phyloP scores from a whole-genome alignment of 495 filamentous ascomycete genomes.

The Xylaria venustula region DNA sequence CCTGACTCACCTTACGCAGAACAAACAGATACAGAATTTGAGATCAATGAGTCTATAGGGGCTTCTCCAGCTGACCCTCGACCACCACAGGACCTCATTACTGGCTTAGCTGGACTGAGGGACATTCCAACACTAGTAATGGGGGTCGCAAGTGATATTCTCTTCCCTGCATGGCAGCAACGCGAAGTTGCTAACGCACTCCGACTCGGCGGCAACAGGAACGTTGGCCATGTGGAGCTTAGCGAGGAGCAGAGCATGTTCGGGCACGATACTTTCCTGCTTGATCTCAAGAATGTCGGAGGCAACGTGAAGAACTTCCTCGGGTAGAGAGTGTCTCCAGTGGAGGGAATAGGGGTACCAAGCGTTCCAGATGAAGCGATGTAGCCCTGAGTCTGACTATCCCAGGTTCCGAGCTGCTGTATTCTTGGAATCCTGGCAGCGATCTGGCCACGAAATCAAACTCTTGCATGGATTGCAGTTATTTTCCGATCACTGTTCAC shows the following conservation, averaged over 20 bases:
- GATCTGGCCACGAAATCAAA: no score
- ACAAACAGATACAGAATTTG: constrained; percentile 48
- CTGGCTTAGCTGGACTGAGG: constrained; percentile 67
- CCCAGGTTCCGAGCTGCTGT: background rate
- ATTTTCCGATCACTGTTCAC: background rate
- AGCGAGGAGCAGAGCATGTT: constrained; percentile 91
- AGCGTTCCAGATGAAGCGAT: background rate
- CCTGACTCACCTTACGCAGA: constrained; percentile 86
- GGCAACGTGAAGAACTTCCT: constrained; percentile 78
- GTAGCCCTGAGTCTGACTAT: background rate
- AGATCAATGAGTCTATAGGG: constrained; percentile 19
- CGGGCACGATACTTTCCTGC: constrained; percentile 93
- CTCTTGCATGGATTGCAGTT: background rate
- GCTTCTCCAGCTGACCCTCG: constrained; percentile 26
- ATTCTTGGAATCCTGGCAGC: background rate
- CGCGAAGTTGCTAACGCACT: constrained; percentile 88
- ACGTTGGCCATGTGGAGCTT: constrained; percentile 82
- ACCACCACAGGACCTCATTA: constrained; percentile 75
- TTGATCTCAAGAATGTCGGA: constrained; percentile 90
- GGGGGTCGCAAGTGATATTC: constrained; percentile 92
- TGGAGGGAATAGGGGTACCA: background rate
- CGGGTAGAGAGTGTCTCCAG: constrained; percentile 33
- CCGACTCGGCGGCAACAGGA: constrained; percentile 68
- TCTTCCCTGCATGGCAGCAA: constrained; percentile 99
- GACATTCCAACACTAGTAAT: constrained; percentile 81